Conservation (phyloP, 139 green algal genomes). For the Chlamydomonas sp. region DNA sequence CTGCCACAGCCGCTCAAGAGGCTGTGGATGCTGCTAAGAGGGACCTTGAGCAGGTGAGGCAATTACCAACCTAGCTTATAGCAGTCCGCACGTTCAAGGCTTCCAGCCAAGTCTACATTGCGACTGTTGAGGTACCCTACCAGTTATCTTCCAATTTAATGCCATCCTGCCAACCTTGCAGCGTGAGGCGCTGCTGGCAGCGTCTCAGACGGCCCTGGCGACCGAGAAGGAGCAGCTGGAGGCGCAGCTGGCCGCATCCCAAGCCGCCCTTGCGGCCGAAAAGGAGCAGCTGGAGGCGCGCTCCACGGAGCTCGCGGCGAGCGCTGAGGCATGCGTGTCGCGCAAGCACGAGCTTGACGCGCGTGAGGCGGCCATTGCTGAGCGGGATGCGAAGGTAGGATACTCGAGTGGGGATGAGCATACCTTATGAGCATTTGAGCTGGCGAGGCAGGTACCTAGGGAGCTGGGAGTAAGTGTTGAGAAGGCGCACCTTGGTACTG, state of each 20-base stretch:
- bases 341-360: slow-evolving; percentile 24
- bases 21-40: slow-evolving; percentile 3
- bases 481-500: too few relatives aligned
- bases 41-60: neutral
- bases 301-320: neutral
- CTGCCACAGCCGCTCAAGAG: neutral
- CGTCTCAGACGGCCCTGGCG: too few relatives aligned
- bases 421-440: neutral
- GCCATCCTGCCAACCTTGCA: too few relatives aligned
- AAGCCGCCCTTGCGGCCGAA: neutral
- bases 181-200: too few relatives aligned
- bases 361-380: neutral
- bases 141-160: too few relatives aligned
- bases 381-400: slow-evolving; percentile 1
- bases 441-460: too few relatives aligned
- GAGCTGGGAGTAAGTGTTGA: too few relatives aligned
- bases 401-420: too few relatives aligned
- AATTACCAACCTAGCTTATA: neutral
- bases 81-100: too few relatives aligned
- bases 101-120: too few relatives aligned
- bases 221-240: neutral
- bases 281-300: slow-evolving; percentile 1
- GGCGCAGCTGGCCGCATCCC: neutral
- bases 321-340: neutral
- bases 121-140: too few relatives aligned